These are phyloP conservation scores for Pythium volutum DNA, from an alignment of 352 stramenopile species.

Conservation along the genomic window DNA sequence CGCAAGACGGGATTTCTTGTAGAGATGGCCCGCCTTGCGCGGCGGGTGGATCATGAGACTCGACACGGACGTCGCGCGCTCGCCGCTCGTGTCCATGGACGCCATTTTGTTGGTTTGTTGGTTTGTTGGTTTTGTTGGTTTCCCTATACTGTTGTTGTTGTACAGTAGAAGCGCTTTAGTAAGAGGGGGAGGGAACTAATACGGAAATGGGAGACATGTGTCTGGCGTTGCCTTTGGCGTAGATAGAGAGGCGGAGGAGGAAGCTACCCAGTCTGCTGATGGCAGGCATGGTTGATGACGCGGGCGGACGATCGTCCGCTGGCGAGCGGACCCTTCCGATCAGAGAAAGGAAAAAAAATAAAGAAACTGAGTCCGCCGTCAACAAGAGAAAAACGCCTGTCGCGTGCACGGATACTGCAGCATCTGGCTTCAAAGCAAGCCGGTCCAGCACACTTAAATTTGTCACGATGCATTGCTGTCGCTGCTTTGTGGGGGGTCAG, in stretches of 20 bases:
- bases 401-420: not conserved
- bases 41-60: constrained; percentile 20
- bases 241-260: not conserved
- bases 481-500: too few relatives aligned
- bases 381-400: constrained; percentile 8
- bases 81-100: not conserved
- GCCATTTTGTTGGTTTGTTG: not conserved
- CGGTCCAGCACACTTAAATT: not conserved
- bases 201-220: constrained; percentile 10
- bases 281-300: not conserved
- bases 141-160: not conserved
- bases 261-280: not conserved
- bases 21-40: constrained; percentile 56
- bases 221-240: not conserved
- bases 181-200: not conserved
- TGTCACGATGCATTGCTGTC: not conserved
- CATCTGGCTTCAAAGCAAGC: constrained; percentile 2
- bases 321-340: not conserved
- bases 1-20: constrained; percentile 61
- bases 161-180: not conserved
- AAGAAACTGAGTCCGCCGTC: too few relatives aligned
- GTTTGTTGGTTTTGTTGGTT: not conserved
- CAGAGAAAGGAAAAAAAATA: not conserved
- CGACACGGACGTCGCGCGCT: not conserved
- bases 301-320: constrained; percentile 22